These are phyloP conservation scores for Priceomyces castillae DNA, from an alignment of 805 yeast genomes.

Conservation along the genomic window DNA sequence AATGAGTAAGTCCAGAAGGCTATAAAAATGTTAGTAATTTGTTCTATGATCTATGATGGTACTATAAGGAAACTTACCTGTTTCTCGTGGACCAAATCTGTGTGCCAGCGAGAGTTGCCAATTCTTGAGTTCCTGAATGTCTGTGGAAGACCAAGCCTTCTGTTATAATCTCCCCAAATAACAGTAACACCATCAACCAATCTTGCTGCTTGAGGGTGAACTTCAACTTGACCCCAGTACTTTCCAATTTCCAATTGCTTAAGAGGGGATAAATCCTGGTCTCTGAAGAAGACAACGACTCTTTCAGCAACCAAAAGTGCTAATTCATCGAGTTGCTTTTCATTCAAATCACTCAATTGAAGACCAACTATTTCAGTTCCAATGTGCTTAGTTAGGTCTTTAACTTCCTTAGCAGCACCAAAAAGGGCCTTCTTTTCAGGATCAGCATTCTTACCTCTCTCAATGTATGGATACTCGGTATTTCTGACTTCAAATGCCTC, in stretches of 20 bases:
- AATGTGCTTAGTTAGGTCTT: constrained; percentile 22
- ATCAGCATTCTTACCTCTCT: constrained; percentile 28
- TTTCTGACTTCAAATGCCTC: constrained; percentile 27
- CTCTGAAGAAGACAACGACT: constrained; percentile 28
- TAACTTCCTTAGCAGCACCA: constrained; percentile 28
- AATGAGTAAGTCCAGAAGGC: constrained; percentile 38
- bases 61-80: constrained; percentile 13
- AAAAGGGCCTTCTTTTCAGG: constrained; percentile 28
- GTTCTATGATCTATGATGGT: neutral
- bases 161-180: constrained; percentile 40
- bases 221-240: constrained; percentile 30
- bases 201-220: constrained; percentile 25
- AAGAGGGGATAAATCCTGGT: constrained; percentile 31
- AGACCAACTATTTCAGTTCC: constrained; percentile 30
- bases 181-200: constrained; percentile 32
- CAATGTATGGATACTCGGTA: constrained; percentile 20
- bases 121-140: constrained; percentile 24
- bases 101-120: constrained; percentile 33
- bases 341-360: constrained; percentile 23
- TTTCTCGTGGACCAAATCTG: constrained; percentile 34
- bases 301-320: constrained; percentile 27
- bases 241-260: constrained; percentile 26
- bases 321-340: constrained; percentile 26
- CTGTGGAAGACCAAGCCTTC: constrained; percentile 26
- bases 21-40: constrained; percentile 13